A percentile compares a stretch with the other conserved stretches of the same genome.
Conservation (phyloP, 148 eudicot species). For the Nyssa sinensis region DNA sequence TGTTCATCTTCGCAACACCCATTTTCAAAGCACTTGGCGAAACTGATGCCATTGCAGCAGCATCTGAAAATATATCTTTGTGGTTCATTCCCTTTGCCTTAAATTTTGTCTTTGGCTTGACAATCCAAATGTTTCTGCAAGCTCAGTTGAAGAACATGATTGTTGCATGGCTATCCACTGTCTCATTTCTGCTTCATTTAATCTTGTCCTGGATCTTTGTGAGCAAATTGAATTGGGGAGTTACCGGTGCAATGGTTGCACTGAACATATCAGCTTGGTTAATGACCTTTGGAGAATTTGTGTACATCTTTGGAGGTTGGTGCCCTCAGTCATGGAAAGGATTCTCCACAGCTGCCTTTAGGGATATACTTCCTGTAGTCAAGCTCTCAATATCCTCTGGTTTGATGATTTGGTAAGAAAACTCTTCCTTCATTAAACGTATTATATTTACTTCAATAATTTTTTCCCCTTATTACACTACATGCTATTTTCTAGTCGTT, state of each 20-base stretch:
- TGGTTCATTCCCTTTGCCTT: conserved; percentile 63
- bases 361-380: conserved; percentile 51
- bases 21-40: conserved; percentile 50
- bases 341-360: conserved; percentile 43
- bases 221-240: conserved; percentile 30
- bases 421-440: background rate
- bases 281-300: conserved; percentile 43
- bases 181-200: conserved; percentile 38
- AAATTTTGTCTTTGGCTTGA: conserved; percentile 36
- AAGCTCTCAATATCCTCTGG: conserved; percentile 63
- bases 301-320: conserved; percentile 59
- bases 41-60: conserved; percentile 36
- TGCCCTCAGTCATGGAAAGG: conserved; percentile 65
- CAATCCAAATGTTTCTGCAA: conserved; percentile 68
- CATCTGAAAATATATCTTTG: conserved; percentile 37
- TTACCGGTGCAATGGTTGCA: conserved; percentile 54
- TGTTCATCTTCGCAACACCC: conserved; percentile 49
- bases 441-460: no score
- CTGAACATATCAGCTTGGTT: conserved; percentile 42
- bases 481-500: no score
- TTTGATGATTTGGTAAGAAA: conserved; percentile 56
- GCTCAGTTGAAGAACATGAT: conserved; percentile 65
- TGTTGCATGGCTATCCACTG: conserved; percentile 37
- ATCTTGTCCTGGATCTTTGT: conserved; percentile 59
- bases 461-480: no score